A percentile compares a stretch with the other conserved stretches of the same genome.
Conservation (phyloP, 345 rosid species). For the Bruguiera sexangula region DNA sequence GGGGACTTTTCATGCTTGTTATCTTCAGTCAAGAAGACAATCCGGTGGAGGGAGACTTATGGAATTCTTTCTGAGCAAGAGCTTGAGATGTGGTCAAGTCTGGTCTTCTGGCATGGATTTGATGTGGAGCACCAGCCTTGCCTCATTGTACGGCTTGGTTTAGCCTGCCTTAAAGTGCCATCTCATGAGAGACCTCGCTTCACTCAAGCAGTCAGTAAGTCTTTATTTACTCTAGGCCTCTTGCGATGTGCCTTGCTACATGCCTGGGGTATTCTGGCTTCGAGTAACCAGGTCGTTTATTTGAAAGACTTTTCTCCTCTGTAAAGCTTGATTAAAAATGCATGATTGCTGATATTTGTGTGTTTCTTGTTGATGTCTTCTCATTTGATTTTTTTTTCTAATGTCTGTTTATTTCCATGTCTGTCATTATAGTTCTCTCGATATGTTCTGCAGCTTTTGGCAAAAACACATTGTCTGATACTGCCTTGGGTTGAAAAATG, state of each 20-base stretch:
- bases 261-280: too few relatives aligned
- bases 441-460: neutral
- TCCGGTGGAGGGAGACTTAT: constrained; percentile 87
- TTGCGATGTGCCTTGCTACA: too few relatives aligned
- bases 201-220: constrained; percentile 89
- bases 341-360: neutral
- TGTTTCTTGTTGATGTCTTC: neutral
- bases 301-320: neutral
- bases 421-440: neutral
- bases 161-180: constrained; percentile 63
- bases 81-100: constrained; percentile 70
- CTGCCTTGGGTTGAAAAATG: too few relatives aligned
- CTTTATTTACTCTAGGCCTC: constrained; percentile 4
- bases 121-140: constrained; percentile 78
- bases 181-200: constrained; percentile 74
- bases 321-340: neutral
- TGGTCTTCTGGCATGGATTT: constrained; percentile 94
- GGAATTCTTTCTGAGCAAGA: constrained; percentile 71
- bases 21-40: constrained; percentile 78
- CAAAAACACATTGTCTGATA: too few relatives aligned
- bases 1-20: constrained; percentile 65
- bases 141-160: constrained; percentile 82
- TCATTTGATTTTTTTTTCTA: neutral
- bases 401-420: neutral
- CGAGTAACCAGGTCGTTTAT: too few relatives aligned